Percentiles rank a stretch among this genome's conserved stretches.
Evolutionary conservation across 2,329 filamentous ascomycete species (phyloP).

Genomic region (Colletotrichum orchidophilum): DNA sequence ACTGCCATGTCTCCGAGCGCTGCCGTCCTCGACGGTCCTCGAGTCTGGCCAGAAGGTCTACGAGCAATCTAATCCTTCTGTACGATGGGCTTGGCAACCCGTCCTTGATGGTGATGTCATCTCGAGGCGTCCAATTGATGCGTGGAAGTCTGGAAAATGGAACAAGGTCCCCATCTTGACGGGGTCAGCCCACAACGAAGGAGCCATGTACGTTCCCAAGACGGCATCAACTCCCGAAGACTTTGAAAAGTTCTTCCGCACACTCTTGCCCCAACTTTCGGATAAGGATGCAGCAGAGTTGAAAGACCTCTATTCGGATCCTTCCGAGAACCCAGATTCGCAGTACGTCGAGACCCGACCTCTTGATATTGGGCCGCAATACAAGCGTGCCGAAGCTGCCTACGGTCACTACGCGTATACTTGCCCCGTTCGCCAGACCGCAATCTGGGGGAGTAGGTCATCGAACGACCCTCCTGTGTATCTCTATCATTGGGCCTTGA

Average conservation of each 20-base stretch:
- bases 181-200: conserved; percentile 42
- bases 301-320: conserved; percentile 45
- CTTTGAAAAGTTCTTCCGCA: conserved; percentile 41
- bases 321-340: conserved; percentile 43
- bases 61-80: conserved; percentile 39
- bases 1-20: conserved; percentile 37
- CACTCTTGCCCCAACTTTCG: conserved; percentile 41
- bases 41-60: conserved; percentile 42
- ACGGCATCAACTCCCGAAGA: conserved; percentile 27
- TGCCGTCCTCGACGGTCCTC: conserved; percentile 39
- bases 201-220: conserved; percentile 41
- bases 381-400: conserved; percentile 62
- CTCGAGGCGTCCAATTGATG: conserved; percentile 41
- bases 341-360: conserved; percentile 38
- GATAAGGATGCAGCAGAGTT: conserved; percentile 40
- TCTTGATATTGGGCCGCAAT: conserved; percentile 56
- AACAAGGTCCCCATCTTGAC: conserved; percentile 43
- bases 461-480: conserved; percentile 37
- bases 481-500: conserved; percentile 43
- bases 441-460: conserved; percentile 36
- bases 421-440: conserved; percentile 60
- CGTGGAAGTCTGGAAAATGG: conserved; percentile 45
- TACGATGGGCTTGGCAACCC: conserved; percentile 45
- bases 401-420: conserved; percentile 66
- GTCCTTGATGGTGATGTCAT: conserved; percentile 43